Evolutionary conservation across 768 basidiomycete species (phyloP).

Genomic region (Suillus cothurnatus): DNA sequence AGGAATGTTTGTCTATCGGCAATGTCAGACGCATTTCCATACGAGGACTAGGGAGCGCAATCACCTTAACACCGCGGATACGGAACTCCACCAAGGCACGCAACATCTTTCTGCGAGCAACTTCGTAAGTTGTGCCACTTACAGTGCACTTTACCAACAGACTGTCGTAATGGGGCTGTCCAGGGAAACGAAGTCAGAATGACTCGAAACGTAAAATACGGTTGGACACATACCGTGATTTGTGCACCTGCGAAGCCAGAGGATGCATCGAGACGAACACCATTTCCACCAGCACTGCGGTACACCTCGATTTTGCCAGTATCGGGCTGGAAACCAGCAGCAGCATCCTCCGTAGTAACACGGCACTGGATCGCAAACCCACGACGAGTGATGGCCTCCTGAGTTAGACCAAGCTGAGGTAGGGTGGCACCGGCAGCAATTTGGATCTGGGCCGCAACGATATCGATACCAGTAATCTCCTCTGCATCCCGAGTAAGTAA

Average conservation of each 20-base stretch:
- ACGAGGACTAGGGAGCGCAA: conserved; percentile 11
- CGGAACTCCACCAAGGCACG: conserved; percentile 99
- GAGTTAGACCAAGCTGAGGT: conserved; percentile 91
- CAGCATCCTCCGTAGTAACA: conserved; percentile 96
- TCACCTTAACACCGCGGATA: conserved; percentile 95
- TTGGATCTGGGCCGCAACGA: conserved; percentile 98
- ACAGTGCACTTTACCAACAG: conserved; percentile 96
- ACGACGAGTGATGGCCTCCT: conserved; percentile 93
- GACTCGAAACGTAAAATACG: conserved; percentile 2
- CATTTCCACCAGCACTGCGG: conserved; percentile 97
- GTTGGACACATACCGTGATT: conserved; percentile 74
- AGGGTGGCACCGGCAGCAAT: conserved; percentile 98
- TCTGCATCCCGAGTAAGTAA: conserved; percentile 48
- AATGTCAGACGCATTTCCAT: not conserved
- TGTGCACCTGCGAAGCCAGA: conserved; percentile 99
- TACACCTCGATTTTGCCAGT: conserved; percentile 99
- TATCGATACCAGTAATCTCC: conserved; percentile 99
- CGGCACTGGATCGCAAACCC: conserved; percentile 99
- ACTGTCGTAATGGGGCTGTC: conserved; percentile 95
- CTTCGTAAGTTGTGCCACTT: conserved; percentile 97
- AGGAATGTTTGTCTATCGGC: conserved; percentile 89
- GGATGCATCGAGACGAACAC: conserved; percentile 94
- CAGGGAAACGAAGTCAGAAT: not conserved
- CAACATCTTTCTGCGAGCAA: conserved; percentile 98
- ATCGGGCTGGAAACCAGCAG: conserved; percentile 93